A percentile compares a stretch with the other conserved stretches of the same genome.
Evolutionary conservation across 352 stramenopile genomes (phyloP).

Genomic region (Phytophthora rubi): DNA sequence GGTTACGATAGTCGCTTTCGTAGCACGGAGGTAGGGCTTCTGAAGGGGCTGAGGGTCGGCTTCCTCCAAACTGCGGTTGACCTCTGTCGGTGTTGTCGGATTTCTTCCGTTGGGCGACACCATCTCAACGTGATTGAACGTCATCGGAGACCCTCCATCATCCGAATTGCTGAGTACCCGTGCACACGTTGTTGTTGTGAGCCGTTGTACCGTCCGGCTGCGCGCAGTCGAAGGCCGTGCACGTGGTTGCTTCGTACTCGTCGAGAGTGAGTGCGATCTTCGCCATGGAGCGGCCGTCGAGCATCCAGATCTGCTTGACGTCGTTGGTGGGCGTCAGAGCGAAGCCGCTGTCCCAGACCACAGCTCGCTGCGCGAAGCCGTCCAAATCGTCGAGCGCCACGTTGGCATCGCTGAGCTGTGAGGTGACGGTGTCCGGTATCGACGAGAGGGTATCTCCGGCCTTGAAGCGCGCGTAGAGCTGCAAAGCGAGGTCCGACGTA

Average conservation of each 20-base stretch:
- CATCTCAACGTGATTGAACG: slow-evolving; percentile 15
- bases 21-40: background rate
- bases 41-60: background rate
- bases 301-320: slow-evolving; percentile 37
- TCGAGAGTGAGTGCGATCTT: slow-evolving; percentile 31
- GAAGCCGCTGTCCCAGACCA: slow-evolving; percentile 69
- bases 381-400: slow-evolving; percentile 33
- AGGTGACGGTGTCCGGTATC: slow-evolving; percentile 28
- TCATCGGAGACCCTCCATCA: slow-evolving; percentile 12
- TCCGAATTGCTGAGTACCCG: slow-evolving; percentile 10
- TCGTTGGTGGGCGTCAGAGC: slow-evolving; percentile 24
- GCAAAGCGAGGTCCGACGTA: slow-evolving; percentile 42
- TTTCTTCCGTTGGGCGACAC: slow-evolving; percentile 9
- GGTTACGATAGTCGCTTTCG: background rate
- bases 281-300: slow-evolving; percentile 37
- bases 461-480: slow-evolving; percentile 32
- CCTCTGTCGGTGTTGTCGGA: background rate
- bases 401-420: slow-evolving; percentile 22
- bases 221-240: slow-evolving; percentile 23
- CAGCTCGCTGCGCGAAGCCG: slow-evolving; percentile 50
- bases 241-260: slow-evolving; percentile 30
- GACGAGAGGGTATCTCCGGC: slow-evolving; percentile 15
- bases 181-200: slow-evolving; percentile 30
- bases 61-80: background rate
- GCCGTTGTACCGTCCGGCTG: slow-evolving; percentile 16